Evolutionary conservation across 306 rosid genomes (phyloP).

Genomic region (Quercus parvula): DNA sequence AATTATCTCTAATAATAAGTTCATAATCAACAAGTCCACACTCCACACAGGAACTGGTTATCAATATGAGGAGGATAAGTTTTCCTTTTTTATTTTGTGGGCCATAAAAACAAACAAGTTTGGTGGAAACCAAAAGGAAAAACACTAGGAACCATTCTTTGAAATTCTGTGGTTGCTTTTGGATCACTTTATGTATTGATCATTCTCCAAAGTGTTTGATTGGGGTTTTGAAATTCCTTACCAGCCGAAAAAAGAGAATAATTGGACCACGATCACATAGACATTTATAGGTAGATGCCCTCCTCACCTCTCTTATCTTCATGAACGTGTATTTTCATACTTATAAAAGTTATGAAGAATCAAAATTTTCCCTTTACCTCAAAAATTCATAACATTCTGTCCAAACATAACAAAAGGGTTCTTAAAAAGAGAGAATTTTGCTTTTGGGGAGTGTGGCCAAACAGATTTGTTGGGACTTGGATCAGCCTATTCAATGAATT

Average conservation of each 20-base stretch:
- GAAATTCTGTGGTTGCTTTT: constrained; percentile 38
- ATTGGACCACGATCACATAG: constrained; percentile 28
- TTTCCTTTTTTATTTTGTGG: background rate
- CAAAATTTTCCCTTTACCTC: too few species aligned
- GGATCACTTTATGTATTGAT: constrained; percentile 25
- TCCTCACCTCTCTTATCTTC: background rate
- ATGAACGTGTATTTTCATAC: background rate
- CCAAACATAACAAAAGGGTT: too few species aligned
- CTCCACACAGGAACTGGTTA: background rate
- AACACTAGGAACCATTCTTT: constrained; percentile 3
- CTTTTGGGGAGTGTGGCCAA: background rate
- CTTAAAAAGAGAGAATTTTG: too few species aligned
- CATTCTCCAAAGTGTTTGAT: constrained; percentile 28
- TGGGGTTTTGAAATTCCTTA: constrained; percentile 19
- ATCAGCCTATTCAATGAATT: background rate
- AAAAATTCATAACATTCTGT: background rate
- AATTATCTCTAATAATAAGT: background rate
- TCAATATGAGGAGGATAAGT: background rate
- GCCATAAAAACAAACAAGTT: background rate
- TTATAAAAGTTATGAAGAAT: background rate
- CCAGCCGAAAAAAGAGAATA: background rate
- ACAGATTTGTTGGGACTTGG: background rate
- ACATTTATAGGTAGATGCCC: background rate
- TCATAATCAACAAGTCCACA: background rate
- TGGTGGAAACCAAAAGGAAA: constrained; percentile 19